Evolutionary conservation across 2,329 filamentous ascomycete species (phyloP), one percentile per base, ranked within the genome.

Genomic region (Fusarium sp.): DNA sequence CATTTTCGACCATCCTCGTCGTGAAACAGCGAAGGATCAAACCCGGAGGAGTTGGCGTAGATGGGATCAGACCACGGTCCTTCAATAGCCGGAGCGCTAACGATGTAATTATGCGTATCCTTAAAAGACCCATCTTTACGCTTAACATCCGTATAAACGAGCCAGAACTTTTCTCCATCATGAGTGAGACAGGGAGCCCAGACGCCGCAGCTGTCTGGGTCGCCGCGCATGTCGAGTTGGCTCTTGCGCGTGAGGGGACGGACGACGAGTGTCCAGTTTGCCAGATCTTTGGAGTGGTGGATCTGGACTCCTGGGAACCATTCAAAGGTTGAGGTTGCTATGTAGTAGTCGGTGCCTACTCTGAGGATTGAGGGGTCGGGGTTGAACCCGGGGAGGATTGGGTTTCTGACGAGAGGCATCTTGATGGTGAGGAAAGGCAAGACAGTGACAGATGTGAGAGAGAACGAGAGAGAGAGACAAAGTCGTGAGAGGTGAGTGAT

Each of bases 41-140:
- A 92, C 1, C 89, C 90, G 0, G 88, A 91, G 0, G 87, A 89
- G 76, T 91, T 91, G 76, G 85, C 83, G 74, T 88, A 89, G 8
- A 89, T 78, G 0, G 90, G 89, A 58, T 92, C 89, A 0, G 88
- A 90, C 90, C 90, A 92, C 0, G 89, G 89, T 0, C 90, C 90
- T 40, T 87, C 84, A 62, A 91, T 88, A 6, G 81, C 73, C 0
- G 85, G 81, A 1, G 88, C 85, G 36, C 77, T 87, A 62, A 92
- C 87, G 66, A 92, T 91, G 77, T 91, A 92, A 75, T 91, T 92
- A 72, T 87, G 90, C 1, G 88, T 85, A 74, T 91, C 90, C 78
- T 90, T 91, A 84, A 91, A 91, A 3, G 87, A 88, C 14, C 90
- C 90, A 73, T 92, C 90, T 78, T 92, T 92, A 71, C 90, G 88